A percentile compares a stretch with the other conserved stretches of the same genome.
Evolutionary conservation across 768 basidiomycete genomes (phyloP).

Genomic region (Pleurotus sapidus): DNA sequence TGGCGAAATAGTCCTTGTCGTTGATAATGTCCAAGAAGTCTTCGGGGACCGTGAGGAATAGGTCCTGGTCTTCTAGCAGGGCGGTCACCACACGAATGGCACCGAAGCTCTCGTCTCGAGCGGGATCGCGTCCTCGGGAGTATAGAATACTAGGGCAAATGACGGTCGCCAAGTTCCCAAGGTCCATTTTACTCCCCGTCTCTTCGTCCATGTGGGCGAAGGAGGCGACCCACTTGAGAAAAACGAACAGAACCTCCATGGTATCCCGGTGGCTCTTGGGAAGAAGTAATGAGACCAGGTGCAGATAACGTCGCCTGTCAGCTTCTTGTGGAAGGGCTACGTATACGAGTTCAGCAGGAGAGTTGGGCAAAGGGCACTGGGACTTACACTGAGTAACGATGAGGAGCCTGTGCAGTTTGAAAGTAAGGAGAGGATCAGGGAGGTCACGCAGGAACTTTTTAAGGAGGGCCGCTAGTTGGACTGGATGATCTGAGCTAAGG

Average conservation of each 20-base stretch:
- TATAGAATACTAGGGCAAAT: slow-evolving; percentile 98
- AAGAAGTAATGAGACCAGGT: slow-evolving; percentile 80
- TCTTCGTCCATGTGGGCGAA: slow-evolving; percentile 98
- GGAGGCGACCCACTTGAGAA: slow-evolving; percentile 99
- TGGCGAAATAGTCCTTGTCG: slow-evolving; percentile 91
- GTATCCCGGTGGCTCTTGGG: slow-evolving; percentile 96
- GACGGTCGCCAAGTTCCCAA: slow-evolving; percentile 93
- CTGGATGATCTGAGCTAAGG: slow-evolving; percentile 90
- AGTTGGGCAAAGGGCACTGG: too few relatives aligned
- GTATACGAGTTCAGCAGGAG: not conserved
- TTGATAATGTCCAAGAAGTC: slow-evolving; percentile 85
- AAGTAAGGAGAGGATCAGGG: slow-evolving; percentile 95
- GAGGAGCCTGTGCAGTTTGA: slow-evolving; percentile 86
- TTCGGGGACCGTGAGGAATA: slow-evolving; percentile 90
- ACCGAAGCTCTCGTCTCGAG: slow-evolving; percentile 89
- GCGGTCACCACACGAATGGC: slow-evolving; percentile 84
- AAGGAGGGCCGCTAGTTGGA: slow-evolving; percentile 92
- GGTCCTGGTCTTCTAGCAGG: slow-evolving; percentile 90
- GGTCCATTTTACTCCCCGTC: slow-evolving; percentile 98
- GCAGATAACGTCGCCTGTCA: slow-evolving; percentile 81
- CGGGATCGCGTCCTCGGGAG: slow-evolving; percentile 78
- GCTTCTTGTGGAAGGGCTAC: slow-evolving; percentile 71
- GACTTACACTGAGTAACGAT: slow-evolving; percentile 84
- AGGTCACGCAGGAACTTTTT: slow-evolving; percentile 97
- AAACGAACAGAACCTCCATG: slow-evolving; percentile 96